A percentile compares a stretch with the other conserved stretches of the same genome.
phyloP scores from a whole-genome alignment of 352 stramenopile species.

The Phytophthora capsici region DNA sequence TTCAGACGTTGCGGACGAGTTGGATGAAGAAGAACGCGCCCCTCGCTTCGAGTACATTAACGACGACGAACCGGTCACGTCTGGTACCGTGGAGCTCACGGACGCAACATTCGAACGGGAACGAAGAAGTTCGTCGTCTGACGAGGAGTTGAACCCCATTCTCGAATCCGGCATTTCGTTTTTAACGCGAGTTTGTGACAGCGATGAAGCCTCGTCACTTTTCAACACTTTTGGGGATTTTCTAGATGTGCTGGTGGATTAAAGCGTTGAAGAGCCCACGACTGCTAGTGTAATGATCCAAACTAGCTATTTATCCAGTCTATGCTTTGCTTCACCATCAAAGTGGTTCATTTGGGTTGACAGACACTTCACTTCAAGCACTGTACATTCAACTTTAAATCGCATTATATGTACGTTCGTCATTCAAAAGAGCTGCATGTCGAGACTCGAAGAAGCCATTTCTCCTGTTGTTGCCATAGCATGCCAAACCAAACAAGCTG shows the following conservation, averaged over 20 bases:
- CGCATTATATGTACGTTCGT: no score
- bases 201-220: constrained; percentile 60
- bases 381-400: no score
- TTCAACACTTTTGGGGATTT: constrained; percentile 80
- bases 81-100: constrained; percentile 12
- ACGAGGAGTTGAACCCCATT: constrained; percentile 37
- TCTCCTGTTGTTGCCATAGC: no score
- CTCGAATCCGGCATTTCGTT: constrained; percentile 61
- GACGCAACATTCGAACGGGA: constrained; percentile 29
- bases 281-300: constrained; percentile 9
- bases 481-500: no score
- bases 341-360: no score
- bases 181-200: constrained; percentile 63
- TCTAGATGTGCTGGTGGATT: constrained; percentile 69
- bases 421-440: no score
- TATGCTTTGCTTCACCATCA: neutral
- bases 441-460: no score
- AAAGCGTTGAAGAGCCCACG: constrained; percentile 31
- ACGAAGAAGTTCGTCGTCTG: constrained; percentile 8
- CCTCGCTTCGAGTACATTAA: constrained; percentile 50
- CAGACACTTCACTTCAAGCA: no score
- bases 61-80: constrained; percentile 11
- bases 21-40: constrained; percentile 13
- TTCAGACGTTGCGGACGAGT: constrained; percentile 3
- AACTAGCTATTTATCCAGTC: constrained; percentile 12